phyloP scores from a whole-genome alignment of 2,329 filamentous ascomycete genomes.

The Stemphylium vesicarium region DNA sequence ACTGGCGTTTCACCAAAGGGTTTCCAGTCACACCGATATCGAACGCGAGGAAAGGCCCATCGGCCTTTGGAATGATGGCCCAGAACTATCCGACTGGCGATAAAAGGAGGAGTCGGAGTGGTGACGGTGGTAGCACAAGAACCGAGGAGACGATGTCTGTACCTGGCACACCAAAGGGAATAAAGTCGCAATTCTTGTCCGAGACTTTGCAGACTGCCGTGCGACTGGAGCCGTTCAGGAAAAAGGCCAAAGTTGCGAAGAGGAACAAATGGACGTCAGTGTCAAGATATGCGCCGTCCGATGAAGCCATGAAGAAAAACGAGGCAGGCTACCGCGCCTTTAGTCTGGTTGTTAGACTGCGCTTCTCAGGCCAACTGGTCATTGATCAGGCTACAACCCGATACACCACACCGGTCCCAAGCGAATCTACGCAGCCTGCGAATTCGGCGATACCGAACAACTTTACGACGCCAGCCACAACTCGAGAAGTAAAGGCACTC shows the following conservation, averaged over 20 bases:
- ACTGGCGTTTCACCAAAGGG: conserved; percentile 23
- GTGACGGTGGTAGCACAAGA: background rate
- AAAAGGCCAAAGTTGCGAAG: background rate
- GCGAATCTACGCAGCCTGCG: background rate
- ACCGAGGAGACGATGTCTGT: background rate
- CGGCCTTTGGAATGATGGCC: conserved; percentile 22
- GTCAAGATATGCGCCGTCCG: background rate
- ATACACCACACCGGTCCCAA: background rate
- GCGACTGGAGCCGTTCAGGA: background rate
- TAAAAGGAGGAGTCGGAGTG: background rate
- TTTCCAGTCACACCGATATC: conserved; percentile 22
- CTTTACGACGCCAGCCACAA: background rate
- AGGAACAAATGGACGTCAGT: conserved; percentile 8
- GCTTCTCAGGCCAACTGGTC: conserved; percentile 16
- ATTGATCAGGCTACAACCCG: conserved; percentile 1
- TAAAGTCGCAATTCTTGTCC: background rate
- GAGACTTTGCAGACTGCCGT: background rate
- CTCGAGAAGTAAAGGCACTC: background rate
- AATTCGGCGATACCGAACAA: background rate
- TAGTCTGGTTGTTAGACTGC: conserved; percentile 15
- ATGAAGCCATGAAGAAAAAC: background rate
- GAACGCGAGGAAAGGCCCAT: conserved; percentile 11
- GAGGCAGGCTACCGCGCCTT: conserved; percentile 1
- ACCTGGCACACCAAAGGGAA: background rate
- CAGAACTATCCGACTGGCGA: conserved; percentile 9